Base-by-base conservation (phyloP, 441 rosid species). In the Jatropha podagrica region DNA sequence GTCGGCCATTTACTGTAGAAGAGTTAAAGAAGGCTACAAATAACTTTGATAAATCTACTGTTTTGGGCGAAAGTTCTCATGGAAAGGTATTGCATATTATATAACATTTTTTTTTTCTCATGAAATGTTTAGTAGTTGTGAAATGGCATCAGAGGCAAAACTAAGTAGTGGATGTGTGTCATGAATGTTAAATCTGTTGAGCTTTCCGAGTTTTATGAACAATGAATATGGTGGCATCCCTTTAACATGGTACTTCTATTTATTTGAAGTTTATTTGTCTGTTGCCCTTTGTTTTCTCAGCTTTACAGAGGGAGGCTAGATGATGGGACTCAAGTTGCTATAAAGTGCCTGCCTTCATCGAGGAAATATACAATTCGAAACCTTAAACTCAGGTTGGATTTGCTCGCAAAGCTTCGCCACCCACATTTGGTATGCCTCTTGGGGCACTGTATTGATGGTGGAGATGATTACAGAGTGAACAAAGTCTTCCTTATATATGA, bases 371-470 rank as follows among this genome's bases (percentile, higher is more conserved):
- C 91, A 0, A 78, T 69, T 65, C 80, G 91, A 73, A 88, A 86
- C 54, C 88, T 88, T 48, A 83, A 83, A 60, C 81, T 88, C 54
- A 82, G 89, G 73, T 63, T 88, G 81, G 90, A 88, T 75, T 74
- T 88, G 85, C 85, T 88, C 14, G 80, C 87, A 61, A 88, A 76
- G 86, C 89, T 85, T 71, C 84, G 87, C 42, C 90, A 88, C 70
- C 91, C 87, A 0, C 81, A 88, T 76, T 68, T 88, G 84, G 90
- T 83, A 62, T 88, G 91, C 83, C 87, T 86, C 49, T 54, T 86
- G 82, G 91, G 91, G 67, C 87, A 88, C 83, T 88, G 91, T 82
- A 81, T 81, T 52, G 91, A 85, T 48, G 75, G 80, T 18, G 78
- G 80, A 17, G 85, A 81, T 78, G 84, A 77, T 49, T 84, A 79